phyloP scores from a whole-genome alignment of 1,284 basidiomycete species.

The Moniliella sp. region DNA sequence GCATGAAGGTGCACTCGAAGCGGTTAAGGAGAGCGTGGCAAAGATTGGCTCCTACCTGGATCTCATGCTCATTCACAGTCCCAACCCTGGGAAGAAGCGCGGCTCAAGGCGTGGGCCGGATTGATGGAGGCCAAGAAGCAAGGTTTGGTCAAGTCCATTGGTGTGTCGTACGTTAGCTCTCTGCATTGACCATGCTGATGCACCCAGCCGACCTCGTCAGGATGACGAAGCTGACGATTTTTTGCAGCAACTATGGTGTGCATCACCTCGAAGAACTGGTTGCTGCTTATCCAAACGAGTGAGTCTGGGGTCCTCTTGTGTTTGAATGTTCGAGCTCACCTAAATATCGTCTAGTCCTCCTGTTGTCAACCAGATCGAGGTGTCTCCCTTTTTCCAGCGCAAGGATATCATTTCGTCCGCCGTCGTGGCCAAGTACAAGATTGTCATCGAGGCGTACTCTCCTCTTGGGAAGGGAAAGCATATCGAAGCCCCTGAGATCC shows the following conservation, averaged over 20 bases:
- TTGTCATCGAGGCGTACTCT: conserved; percentile 47
- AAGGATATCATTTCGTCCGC: conserved; percentile 57
- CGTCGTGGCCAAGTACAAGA: conserved; percentile 42
- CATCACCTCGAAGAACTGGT: conserved; percentile 58
- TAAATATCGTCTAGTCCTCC: no score
- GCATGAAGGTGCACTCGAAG: conserved; percentile 3
- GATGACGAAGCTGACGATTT: no score
- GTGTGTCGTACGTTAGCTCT: no score
- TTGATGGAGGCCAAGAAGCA: conserved; percentile 41
- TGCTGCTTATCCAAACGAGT: conserved; percentile 2
- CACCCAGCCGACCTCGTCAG: no score
- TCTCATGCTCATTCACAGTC: conserved; percentile 55
- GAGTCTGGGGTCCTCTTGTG: no score
- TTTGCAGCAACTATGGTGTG: conserved; percentile 53
- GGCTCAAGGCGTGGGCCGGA: conserved; percentile 42
- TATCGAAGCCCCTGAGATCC: conserved; percentile 4
- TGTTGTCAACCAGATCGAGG: conserved; percentile 61
- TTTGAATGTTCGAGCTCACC: no score
- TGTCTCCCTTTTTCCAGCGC: conserved; percentile 62
- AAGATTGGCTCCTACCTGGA: conserved; percentile 43
- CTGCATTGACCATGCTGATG: no score
- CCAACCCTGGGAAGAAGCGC: conserved; percentile 35
- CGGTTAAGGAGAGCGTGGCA: conserved; percentile 1
- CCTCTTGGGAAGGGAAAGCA: conserved; percentile 4
- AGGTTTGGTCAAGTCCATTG: conserved; percentile 51